Evolutionary conservation across 208 protist species (phyloP).

Genomic region (Leishmania braziliensis): DNA sequence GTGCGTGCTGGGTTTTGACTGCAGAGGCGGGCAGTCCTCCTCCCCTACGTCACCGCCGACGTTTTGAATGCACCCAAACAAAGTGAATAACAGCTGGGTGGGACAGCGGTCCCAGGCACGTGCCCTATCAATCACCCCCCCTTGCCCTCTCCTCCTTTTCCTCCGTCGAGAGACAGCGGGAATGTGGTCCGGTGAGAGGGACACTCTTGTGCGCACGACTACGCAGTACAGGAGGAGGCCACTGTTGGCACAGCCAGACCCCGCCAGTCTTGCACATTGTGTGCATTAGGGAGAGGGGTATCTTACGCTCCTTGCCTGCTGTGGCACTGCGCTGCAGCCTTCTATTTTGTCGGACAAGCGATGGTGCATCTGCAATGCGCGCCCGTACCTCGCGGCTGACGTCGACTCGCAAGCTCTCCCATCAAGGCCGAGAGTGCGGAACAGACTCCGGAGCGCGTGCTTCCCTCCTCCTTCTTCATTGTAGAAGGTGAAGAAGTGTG

Average conservation of each 20-base stretch:
- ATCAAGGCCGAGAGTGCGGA: background rate
- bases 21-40: background rate
- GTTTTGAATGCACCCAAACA: background rate
- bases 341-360: background rate
- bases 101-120: background rate
- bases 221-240: background rate
- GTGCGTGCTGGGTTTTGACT: background rate
- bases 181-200: too few species aligned
- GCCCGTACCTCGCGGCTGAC: background rate
- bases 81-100: background rate
- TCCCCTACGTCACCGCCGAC: background rate
- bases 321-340: background rate
- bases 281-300: too few species aligned
- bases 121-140: background rate
- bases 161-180: background rate
- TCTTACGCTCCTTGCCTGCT: background rate
- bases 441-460: background rate
- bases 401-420: background rate
- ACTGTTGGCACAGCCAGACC: background rate
- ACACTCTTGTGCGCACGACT: background rate
- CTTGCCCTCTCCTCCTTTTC: background rate
- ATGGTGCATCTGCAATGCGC: background rate
- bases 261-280: background rate
- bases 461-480: background rate
- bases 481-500: background rate